phyloP scores from a whole-genome alignment of 352 stramenopile genomes.

The Phytopythium ostracodes region DNA sequence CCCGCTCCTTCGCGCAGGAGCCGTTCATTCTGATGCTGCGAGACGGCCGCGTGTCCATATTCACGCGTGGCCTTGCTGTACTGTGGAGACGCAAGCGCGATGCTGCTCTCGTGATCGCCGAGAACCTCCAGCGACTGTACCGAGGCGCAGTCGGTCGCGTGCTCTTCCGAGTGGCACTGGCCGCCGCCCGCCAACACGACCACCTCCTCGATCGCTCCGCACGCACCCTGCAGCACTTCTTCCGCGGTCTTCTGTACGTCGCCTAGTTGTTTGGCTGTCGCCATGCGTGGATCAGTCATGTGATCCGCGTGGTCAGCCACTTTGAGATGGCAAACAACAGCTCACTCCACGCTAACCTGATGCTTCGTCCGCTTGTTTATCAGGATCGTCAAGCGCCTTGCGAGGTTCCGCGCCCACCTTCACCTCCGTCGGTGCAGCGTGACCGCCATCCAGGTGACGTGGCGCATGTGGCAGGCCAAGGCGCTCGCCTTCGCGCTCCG shows the following conservation, averaged over 20 bases:
- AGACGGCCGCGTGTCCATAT: constrained; percentile 36
- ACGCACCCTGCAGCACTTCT: constrained; percentile 65
- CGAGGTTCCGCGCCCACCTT: constrained; percentile 33
- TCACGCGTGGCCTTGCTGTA: constrained; percentile 42
- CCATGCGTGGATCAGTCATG: neutral
- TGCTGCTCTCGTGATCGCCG: constrained; percentile 32
- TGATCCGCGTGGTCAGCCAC: too few species aligned
- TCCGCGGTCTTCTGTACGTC: constrained; percentile 69
- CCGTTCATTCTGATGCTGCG: constrained; percentile 52
- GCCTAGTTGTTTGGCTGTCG: neutral
- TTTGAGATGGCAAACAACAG: neutral
- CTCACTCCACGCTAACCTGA: neutral
- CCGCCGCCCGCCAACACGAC: constrained; percentile 20
- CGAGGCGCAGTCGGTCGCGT: constrained; percentile 51
- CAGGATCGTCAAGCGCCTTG: constrained; percentile 53
- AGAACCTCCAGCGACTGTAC: constrained; percentile 31
- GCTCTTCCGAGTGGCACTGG: constrained; percentile 23
- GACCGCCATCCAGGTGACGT: constrained; percentile 63
- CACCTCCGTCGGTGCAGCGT: constrained; percentile 31
- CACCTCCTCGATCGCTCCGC: constrained; percentile 39
- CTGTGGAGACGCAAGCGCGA: constrained; percentile 61
- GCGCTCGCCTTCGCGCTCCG: constrained; percentile 32
- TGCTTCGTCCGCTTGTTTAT: neutral
- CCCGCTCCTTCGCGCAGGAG: constrained; percentile 26
- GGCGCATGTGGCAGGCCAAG: constrained; percentile 75